phyloP scores from a whole-genome alignment of 2,329 filamentous ascomycete genomes.

The Karstenula rhodostoma region DNA sequence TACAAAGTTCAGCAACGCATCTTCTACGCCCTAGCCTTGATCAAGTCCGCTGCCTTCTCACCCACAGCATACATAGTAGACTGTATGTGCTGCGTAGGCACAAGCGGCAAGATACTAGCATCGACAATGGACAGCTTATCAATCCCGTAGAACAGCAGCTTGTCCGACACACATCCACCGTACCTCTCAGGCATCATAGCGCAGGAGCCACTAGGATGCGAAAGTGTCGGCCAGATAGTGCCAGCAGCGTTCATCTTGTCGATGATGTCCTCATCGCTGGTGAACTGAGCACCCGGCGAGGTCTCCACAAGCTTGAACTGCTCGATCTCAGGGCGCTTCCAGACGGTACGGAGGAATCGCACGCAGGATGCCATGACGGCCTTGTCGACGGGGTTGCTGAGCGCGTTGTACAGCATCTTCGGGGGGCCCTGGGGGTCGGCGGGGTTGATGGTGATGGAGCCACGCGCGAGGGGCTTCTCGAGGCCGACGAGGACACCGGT shows the following conservation, averaged over 20 bases:
- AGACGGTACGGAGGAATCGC: conserved; percentile 45
- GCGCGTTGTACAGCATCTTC: conserved; percentile 38
- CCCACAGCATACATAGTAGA: conserved; percentile 44
- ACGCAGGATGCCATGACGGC: conserved; percentile 44
- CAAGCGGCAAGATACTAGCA: conserved; percentile 43
- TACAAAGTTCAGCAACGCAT: conserved; percentile 12
- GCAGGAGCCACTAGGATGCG: conserved; percentile 38
- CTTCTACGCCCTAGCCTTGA: conserved; percentile 24
- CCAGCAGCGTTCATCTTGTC: conserved; percentile 25
- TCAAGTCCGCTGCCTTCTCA: conserved; percentile 45
- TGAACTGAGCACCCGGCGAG: conserved; percentile 36
- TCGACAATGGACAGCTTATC: conserved; percentile 39
- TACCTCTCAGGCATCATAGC: conserved; percentile 45
- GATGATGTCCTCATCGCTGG: conserved; percentile 38
- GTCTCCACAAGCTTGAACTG: conserved; percentile 34
- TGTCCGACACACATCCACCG: conserved; percentile 39
- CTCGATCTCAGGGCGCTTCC: conserved; percentile 36
- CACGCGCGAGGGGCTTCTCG: conserved; percentile 52
- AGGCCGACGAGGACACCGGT: conserved; percentile 35
- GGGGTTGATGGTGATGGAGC: conserved; percentile 40
- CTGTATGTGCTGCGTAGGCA: conserved; percentile 43
- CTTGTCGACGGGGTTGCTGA: conserved; percentile 42
- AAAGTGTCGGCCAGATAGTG: conserved; percentile 32
- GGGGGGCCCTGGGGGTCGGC: conserved; percentile 36
- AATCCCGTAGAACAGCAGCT: conserved; percentile 42